Evolutionary conservation across 768 basidiomycete species (phyloP).

Genomic region (Agaricus blazei): DNA sequence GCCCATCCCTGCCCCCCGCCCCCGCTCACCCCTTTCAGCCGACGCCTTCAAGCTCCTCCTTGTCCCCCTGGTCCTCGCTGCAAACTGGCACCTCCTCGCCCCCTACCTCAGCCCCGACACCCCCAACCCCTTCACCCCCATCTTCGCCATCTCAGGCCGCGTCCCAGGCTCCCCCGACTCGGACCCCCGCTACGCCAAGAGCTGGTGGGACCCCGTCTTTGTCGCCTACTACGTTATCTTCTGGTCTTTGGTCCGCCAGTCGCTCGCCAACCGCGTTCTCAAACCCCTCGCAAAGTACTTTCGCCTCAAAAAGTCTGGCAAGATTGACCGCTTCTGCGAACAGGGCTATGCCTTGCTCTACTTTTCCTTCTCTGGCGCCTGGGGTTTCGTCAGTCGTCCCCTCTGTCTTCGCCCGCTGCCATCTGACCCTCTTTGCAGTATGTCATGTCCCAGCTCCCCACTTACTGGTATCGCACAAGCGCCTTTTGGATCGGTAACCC

Average conservation of each 20-base stretch:
- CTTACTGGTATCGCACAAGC: constrained; percentile 81
- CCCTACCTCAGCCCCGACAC: constrained; percentile 40
- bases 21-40: constrained; percentile 26
- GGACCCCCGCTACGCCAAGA: constrained; percentile 66
- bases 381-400: constrained; percentile 67
- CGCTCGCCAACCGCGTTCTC: constrained; percentile 58
- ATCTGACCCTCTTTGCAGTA: constrained; percentile 36
- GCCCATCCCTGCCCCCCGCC: background rate
- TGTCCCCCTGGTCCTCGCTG: constrained; percentile 53
- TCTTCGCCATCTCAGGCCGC: constrained; percentile 71
- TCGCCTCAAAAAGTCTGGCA: constrained; percentile 61
- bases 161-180: constrained; percentile 45
- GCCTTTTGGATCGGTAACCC: constrained; percentile 77
- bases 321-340: constrained; percentile 85
- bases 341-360: constrained; percentile 87
- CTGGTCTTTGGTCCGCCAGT: constrained; percentile 85
- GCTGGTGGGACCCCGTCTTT: constrained; percentile 72
- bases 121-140: constrained; percentile 66
- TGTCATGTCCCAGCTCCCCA: constrained; percentile 78
- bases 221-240: constrained; percentile 80
- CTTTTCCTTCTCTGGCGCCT: constrained; percentile 60
- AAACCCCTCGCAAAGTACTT: constrained; percentile 64
- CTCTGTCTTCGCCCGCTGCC: background rate
- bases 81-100: constrained; percentile 55
- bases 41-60: constrained; percentile 65